Conservation (phyloP, 192 early-diverging fungal species). For the Coemansia sp. region DNA sequence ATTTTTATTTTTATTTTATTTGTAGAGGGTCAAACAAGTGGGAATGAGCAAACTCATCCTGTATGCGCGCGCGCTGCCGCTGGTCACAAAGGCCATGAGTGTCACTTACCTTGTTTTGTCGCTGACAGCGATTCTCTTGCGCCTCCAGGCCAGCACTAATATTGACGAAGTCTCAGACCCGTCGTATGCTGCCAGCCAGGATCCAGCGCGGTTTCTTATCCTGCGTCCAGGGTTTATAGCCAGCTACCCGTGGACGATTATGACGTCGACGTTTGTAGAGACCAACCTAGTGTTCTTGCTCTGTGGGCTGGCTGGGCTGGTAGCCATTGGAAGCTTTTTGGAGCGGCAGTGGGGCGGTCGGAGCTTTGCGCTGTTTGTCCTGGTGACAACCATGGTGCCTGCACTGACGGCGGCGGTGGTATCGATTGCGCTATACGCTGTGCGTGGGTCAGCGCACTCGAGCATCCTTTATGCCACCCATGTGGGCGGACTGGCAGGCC, state of each 20-base stretch:
- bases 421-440: constrained; percentile 17
- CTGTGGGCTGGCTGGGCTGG: constrained; percentile 28
- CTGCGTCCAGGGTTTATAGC: constrained; percentile 38
- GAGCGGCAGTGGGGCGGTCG: constrained; percentile 84
- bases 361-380: constrained; percentile 73
- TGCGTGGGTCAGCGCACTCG: constrained; percentile 8
- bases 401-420: constrained; percentile 50
- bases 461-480: constrained; percentile 34
- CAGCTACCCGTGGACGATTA: constrained; percentile 54
- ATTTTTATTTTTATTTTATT: constrained; percentile 4
- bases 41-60: constrained; percentile 36
- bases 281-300: constrained; percentile 33
- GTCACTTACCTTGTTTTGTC: constrained; percentile 28
- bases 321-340: constrained; percentile 72
- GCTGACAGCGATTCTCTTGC: constrained; percentile 23
- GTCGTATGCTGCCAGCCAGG: constrained; percentile 11
- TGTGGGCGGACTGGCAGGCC: constrained; percentile 71
- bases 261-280: constrained; percentile 44
- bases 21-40: not conserved
- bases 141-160: not conserved
- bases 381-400: constrained; percentile 54
- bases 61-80: constrained; percentile 34
- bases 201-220: constrained; percentile 44
- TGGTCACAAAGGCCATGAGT: constrained; percentile 36
- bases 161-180: constrained; percentile 11